Base-by-base conservation (phyloP, 2,329 filamentous ascomycete species). In the Mycosphaerella sp. region DNA sequence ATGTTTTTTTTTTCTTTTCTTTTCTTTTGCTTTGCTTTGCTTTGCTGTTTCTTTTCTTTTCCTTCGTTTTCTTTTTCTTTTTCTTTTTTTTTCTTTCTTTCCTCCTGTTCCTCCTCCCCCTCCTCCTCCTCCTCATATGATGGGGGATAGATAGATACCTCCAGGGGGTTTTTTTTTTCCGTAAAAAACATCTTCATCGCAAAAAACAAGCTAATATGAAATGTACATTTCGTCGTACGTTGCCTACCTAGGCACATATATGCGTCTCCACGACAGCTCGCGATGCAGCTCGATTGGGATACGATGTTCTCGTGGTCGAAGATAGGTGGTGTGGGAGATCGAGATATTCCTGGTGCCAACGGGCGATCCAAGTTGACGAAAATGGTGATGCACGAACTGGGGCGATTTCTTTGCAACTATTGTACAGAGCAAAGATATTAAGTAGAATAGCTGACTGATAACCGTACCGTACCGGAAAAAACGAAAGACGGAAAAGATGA, bases 281-380 rank as follows among this genome's bases (percentile, higher is more conserved):
- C 40, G 76, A 81, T 44, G 84, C 73, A 1, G 72, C 69, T 4
- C 77, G 86, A 64, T 70, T 73, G 30, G 84, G 81, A 0, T 85
- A 81, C 61, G 81, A 87, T 62, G 77, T 85, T 18, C 49, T 85
- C 1, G 63, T 86, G 17, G 78, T 75, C 0, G 72, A 77, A 59
- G 84, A 85, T 63, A 59, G 84, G 85, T 63, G 81, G 74, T 0
- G 76, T 87, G 34, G 83, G 84, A 0, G 82, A 86, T 64, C 68
- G 84, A 7, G 75, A 85, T 63, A 84, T 86, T 40, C 83, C 83
- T 0, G 82, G 82, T 1, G 77, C 75, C 75, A 0, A 70, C 71
- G 5, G 81, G 78, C 0, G 73, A 75, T 9, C n/a, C n/a, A 75
- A 82, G 49, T 62, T 85, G 17, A 76, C 71, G 7, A 71, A 71